Evolutionary conservation across 169 alveolate species (phyloP).

Genomic region (Plasmodium coatneyi): DNA sequence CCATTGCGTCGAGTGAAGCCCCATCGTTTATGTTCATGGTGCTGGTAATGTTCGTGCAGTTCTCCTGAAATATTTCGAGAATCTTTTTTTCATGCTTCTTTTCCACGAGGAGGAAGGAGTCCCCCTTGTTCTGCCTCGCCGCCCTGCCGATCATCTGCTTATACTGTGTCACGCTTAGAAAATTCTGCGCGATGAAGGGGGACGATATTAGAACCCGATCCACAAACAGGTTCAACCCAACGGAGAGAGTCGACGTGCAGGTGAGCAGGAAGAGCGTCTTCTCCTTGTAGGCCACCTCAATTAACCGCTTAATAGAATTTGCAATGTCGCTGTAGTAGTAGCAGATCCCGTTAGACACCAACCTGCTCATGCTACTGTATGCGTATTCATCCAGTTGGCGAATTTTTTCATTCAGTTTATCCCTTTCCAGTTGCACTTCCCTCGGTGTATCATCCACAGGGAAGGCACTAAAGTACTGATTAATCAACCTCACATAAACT

Average conservation of each 20-base stretch:
- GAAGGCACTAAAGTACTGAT: slow-evolving; percentile 3
- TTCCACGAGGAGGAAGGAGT: slow-evolving; percentile 41
- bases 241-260: slow-evolving; percentile 63
- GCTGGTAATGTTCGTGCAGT: slow-evolving; percentile 32
- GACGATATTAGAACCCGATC: slow-evolving; percentile 64
- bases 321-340: slow-evolving; percentile 63
- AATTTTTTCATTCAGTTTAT: slow-evolving; percentile 25
- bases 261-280: slow-evolving; percentile 56
- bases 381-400: slow-evolving; percentile 18
- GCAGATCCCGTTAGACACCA: slow-evolving; percentile 43
- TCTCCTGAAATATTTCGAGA: slow-evolving; percentile 22
- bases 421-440: slow-evolving; percentile 12
- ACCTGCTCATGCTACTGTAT: slow-evolving; percentile 26
- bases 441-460: neutral
- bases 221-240: slow-evolving; percentile 54
- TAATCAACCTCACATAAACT: slow-evolving; percentile 25
- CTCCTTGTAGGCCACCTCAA: slow-evolving; percentile 43
- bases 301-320: slow-evolving; percentile 1
- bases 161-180: slow-evolving; percentile 55
- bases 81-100: slow-evolving; percentile 41
- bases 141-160: slow-evolving; percentile 74
- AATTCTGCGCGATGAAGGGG: slow-evolving; percentile 70
- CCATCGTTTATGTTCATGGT: slow-evolving; percentile 10
- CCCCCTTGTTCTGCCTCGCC: slow-evolving; percentile 66
- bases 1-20: slow-evolving; percentile 4